Percentiles rank a stretch among this genome's conserved stretches.
phyloP scores from a whole-genome alignment of 2,329 filamentous ascomycete genomes.

The Neofusicoccum laricinum region DNA sequence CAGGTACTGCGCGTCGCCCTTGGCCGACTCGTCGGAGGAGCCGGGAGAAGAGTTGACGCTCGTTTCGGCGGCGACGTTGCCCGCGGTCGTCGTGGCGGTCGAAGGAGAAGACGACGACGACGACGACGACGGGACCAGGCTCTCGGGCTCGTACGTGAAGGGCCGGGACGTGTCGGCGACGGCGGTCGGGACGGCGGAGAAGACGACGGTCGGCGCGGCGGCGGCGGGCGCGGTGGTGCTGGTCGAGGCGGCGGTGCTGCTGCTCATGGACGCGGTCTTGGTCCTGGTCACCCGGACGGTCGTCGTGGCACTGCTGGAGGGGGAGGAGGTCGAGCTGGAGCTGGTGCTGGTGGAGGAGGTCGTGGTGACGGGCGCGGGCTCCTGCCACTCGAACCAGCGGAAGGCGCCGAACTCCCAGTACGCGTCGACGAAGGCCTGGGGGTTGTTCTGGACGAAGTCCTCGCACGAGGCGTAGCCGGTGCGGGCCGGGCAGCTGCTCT shows the following conservation, averaged over 20 bases:
- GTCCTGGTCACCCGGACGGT: not conserved
- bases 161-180: not conserved
- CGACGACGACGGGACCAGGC: not conserved
- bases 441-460: slow-evolving; percentile 30
- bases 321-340: not conserved
- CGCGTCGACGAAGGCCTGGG: slow-evolving; percentile 28
- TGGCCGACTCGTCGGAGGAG: not conserved
- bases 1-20: not conserved
- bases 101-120: no score
- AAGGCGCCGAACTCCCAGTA: slow-evolving; percentile 35
- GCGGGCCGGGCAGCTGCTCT: slow-evolving; percentile 22
- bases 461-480: slow-evolving; percentile 48
- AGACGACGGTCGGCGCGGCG: not conserved
- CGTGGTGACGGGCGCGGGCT: not conserved
- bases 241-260: not conserved
- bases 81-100: not conserved
- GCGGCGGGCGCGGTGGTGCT: not conserved
- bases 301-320: not conserved
- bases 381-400: slow-evolving; percentile 14
- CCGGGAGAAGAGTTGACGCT: not conserved
- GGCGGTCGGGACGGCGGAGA: not conserved
- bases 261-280: not conserved
- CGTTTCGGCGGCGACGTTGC: not conserved
- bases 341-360: not conserved
- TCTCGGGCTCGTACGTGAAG: not conserved